Conservation (phyloP, 805 yeast species). For the Zygotorulaspora danielsina region DNA sequence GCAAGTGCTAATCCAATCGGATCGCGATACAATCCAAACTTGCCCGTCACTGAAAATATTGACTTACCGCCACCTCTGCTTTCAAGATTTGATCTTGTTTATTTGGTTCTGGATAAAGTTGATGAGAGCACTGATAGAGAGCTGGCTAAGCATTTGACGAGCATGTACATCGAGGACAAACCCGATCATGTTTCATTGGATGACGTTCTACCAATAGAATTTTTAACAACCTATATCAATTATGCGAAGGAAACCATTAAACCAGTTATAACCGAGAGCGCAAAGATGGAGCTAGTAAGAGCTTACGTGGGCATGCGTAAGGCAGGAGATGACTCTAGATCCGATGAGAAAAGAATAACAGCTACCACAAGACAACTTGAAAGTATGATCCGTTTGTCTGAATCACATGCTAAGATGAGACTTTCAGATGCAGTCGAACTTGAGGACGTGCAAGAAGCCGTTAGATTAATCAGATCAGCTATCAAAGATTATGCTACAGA, state of each 20-base stretch:
- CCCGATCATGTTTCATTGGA: constrained; percentile 66
- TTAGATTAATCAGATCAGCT: constrained; percentile 86
- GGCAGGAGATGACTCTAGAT: constrained; percentile 84
- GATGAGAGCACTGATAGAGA: constrained; percentile 81
- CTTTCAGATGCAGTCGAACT: constrained; percentile 65
- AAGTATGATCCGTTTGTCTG: constrained; percentile 88
- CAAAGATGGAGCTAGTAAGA: constrained; percentile 78
- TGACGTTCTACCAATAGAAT: constrained; percentile 80
- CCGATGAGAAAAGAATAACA: constrained; percentile 85
- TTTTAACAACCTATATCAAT: constrained; percentile 81
- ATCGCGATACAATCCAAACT: constrained; percentile 88
- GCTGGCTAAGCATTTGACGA: constrained; percentile 85
- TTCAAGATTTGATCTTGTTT: constrained; percentile 92
- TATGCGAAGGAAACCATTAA: constrained; percentile 83
- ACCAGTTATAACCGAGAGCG: constrained; percentile 77
- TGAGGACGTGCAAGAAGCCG: constrained; percentile 88
- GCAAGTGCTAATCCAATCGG: constrained; percentile 98
- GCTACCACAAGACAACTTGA: constrained; percentile 98
- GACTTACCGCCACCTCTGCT: constrained; percentile 94
- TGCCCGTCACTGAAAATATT: constrained; percentile 92
- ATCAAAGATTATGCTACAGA: constrained; percentile 98
- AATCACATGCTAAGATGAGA: constrained; percentile 97
- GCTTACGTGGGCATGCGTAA: constrained; percentile 92
- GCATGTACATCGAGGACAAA: constrained; percentile 83
- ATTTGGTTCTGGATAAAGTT: constrained; percentile 85